Base-by-base conservation (phyloP, 108 stramenopile species). In the Nitzschia sp. region DNA sequence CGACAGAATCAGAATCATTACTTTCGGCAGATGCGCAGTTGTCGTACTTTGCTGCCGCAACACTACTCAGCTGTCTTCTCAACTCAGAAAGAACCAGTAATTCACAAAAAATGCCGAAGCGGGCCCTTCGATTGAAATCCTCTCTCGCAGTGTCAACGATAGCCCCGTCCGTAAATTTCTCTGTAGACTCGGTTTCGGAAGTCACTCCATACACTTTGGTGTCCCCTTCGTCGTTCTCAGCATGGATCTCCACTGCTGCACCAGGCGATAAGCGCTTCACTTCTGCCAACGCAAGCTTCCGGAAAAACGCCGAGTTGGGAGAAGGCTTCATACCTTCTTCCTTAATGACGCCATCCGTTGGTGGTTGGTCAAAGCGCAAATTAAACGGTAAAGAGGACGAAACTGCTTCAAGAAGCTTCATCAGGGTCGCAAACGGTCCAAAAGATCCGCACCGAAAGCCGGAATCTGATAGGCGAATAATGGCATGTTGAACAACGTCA, bases 391-490 rank as follows among this genome's bases (percentile, higher is more conserved):
- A 80, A 8, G 91, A 92, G 15, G 82, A 81, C 21, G 91, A 93
- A 19, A 95, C 91, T 32, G 91, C 84, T 64, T 90, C 86, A 23
- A 95, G 74, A 19, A 95, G 81, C 70, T 84, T 87, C 60, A 87
- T 75, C 21, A 95, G 71, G 2, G 83, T 86, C 9, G 85, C 74
- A 59, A 86, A 93, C 24, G 94, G 94, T 53, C 94, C 94, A 74
- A 92, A 95, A 13, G 94, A 95, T 8, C 94, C 94, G 54, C 94
- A 95, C 24, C 91, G 75, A 54, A 93, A 95, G 0, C 94, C 94
- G 45, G 88, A 87, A 68, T 92, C 91, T 19, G 91, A 86, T 17
- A 95, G 77, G 1, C 94, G 84, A 53, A 95, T 71, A 21, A 95
- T 91, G 21, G 94, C 94, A 70, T 95, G 94, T 60, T 95, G 94